phyloP scores from a whole-genome alignment of 352 stramenopile genomes.

The Globisporangium cystogenes region DNA sequence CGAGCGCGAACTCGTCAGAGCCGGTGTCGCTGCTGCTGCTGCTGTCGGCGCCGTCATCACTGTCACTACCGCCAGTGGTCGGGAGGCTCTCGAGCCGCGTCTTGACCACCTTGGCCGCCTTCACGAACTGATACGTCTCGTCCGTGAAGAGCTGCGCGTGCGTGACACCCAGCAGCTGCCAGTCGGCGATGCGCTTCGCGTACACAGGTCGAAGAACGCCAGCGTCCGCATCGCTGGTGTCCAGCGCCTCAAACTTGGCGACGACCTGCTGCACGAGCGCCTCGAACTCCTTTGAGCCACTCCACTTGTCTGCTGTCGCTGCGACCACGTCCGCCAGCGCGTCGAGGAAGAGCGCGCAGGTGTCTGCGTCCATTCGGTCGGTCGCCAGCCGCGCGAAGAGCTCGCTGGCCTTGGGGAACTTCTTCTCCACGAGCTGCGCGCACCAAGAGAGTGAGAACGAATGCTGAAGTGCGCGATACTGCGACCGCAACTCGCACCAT shows the following conservation, averaged over 20 bases:
- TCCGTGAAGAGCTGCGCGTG: conserved; percentile 72
- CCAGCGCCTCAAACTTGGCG: conserved; percentile 24
- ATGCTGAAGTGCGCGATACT: too few relatives aligned
- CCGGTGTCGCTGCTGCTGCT: conserved; percentile 1
- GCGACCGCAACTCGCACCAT: too few relatives aligned
- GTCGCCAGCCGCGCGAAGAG: conserved; percentile 47
- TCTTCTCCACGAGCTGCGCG: conserved; percentile 59
- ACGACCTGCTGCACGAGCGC: conserved; percentile 37
- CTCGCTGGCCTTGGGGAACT: conserved; percentile 59
- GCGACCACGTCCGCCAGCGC: conserved; percentile 35
- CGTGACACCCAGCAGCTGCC: conserved; percentile 52
- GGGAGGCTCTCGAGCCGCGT: conserved; percentile 36
- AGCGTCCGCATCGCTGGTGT: conserved; percentile 5
- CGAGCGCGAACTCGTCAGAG: conserved; percentile 16
- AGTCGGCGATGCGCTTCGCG: conserved; percentile 24
- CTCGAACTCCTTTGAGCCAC: conserved; percentile 49
- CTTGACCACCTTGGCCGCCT: conserved; percentile 56
- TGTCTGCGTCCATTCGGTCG: conserved; percentile 33
- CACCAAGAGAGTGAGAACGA: background rate
- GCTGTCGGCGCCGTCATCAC: conserved; percentile 9
- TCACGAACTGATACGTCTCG: conserved; percentile 77
- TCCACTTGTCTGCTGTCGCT: conserved; percentile 32
- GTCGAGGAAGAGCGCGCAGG: background rate
- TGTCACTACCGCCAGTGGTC: background rate
- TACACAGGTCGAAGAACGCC: conserved; percentile 4